Evolutionary conservation across 78 protist genomes (phyloP), one percentile per base, ranked within the genome.

Genomic region (Dictyostelium purpureum): DNA sequence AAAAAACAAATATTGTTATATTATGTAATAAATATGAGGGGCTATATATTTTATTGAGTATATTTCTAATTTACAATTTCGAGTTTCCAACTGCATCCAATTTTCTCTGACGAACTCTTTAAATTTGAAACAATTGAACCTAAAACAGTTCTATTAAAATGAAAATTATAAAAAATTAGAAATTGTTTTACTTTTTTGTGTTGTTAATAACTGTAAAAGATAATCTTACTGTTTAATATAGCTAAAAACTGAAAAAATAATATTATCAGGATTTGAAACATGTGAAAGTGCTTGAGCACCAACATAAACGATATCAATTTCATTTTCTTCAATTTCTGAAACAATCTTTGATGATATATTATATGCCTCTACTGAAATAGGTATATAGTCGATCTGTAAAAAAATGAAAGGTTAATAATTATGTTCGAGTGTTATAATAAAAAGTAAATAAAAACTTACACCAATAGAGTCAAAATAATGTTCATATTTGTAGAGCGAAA

Each of bases 401-500:
- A 9, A 16, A 16, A 12, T 21, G 3, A 52, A 52, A 52, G n/a
- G 11, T 26, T 28, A 66, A 33, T 47, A 63, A 61, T n/a, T n/a
- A n/a, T n/a, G n/a, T n/a, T n/a, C n/a, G n/a, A n/a, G n/a, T n/a
- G n/a, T n/a, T n/a, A n/a, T n/a, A n/a, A n/a, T n/a, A n/a, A n/a
- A n/a, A n/a, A n/a, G 24, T 49, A 18, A 35, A 21, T 18, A 51
- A 74, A 1, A 1, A 51, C 61, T 33, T 75, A 75, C 81, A 24
- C 61, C 45, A 37, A 77, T n/a, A 24, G 70, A 77, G 40, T 85
- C 91, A 18, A 85, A 59, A 47, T 85, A 85, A 40, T 73, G 61
- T 85, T 85, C 80, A 85, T 42, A 85, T 45, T 85, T 85, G 43
- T 54, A 85, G 9, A 85, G n/a, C 18, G 91, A 7, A 35, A 85